These are phyloP conservation scores for Zygosaccharomyces bisporus DNA, from an alignment of 805 yeast genomes.

Conservation along the genomic window DNA sequence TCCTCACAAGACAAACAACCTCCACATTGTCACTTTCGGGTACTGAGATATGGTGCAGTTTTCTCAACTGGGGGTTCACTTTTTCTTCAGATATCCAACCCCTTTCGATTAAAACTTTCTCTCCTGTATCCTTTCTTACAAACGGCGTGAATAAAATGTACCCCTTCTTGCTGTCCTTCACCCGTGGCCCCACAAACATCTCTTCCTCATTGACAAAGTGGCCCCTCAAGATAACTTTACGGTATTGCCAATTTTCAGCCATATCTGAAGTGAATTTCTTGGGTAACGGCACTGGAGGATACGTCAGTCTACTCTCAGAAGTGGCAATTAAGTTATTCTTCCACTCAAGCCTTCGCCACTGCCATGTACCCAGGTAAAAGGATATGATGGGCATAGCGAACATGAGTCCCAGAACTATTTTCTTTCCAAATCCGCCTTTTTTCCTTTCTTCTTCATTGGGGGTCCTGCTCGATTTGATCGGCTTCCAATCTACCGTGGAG, in stretches of 20 bases:
- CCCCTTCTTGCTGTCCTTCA: conserved; percentile 68
- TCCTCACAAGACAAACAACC: conserved; percentile 69
- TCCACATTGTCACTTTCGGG: conserved; percentile 63
- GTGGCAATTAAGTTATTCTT: conserved; percentile 76
- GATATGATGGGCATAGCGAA: conserved; percentile 82
- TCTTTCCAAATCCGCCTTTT: conserved; percentile 33
- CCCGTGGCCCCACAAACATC: conserved; percentile 87
- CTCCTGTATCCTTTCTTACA: conserved; percentile 52
- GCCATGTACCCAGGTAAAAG: conserved; percentile 91
- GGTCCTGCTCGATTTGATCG: conserved; percentile 49
- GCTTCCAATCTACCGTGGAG: conserved; percentile 81
- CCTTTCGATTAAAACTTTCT: conserved; percentile 76
- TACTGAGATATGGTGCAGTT: conserved; percentile 62
- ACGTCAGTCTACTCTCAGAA: conserved; percentile 76
- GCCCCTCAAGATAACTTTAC: conserved; percentile 75
- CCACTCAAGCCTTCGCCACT: conserved; percentile 80
- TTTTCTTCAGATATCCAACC: conserved; percentile 86
- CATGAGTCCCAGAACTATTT: conserved; percentile 39
- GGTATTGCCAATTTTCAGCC: conserved; percentile 71
- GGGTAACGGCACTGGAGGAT: conserved; percentile 71
- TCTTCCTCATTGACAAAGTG: conserved; percentile 80
- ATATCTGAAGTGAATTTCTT: conserved; percentile 58
- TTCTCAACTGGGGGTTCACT: conserved; percentile 52
- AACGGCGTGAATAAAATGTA: conserved; percentile 81
- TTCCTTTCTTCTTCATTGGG: conserved; percentile 41